Percentiles rank a stretch among this genome's conserved stretches.
Conservation (phyloP, 2,329 filamentous ascomycete species). For the Nigrospora sphaerica region DNA sequence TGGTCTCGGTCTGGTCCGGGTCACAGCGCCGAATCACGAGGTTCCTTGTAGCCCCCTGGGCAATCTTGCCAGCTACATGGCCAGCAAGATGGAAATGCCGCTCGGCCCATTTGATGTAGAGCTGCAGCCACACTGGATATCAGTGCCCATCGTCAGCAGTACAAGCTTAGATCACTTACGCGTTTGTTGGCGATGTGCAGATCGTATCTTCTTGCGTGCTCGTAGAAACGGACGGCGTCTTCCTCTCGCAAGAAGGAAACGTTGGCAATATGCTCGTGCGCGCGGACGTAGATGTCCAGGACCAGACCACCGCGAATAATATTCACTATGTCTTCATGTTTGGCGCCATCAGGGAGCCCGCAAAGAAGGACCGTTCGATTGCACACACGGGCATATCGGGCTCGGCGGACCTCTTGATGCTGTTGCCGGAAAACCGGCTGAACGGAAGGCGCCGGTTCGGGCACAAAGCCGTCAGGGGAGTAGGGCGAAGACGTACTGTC, state of each 20-base stretch:
- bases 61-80: slow-evolving; percentile 59
- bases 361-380: slow-evolving; percentile 54
- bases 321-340: slow-evolving; percentile 57
- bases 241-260: slow-evolving; percentile 64
- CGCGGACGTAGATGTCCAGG: slow-evolving; percentile 59
- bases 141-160: background rate
- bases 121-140: slow-evolving; percentile 30
- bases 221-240: slow-evolving; percentile 58
- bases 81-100: slow-evolving; percentile 59
- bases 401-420: slow-evolving; percentile 6
- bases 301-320: slow-evolving; percentile 64
- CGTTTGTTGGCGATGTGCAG: slow-evolving; percentile 63
- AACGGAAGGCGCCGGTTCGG: slow-evolving; percentile 3
- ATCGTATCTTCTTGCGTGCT: slow-evolving; percentile 56
- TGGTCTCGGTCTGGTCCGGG: slow-evolving; percentile 51
- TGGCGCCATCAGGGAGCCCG: slow-evolving; percentile 55
- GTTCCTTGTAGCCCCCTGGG: slow-evolving; percentile 64
- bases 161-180: slow-evolving; percentile 34
- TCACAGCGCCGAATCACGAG: slow-evolving; percentile 58
- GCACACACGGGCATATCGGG: slow-evolving; percentile 28
- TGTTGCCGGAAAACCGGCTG: background rate
- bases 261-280: slow-evolving; percentile 50
- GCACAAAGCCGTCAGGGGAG: slow-evolving; percentile 11
- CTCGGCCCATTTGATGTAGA: slow-evolving; percentile 63
- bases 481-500: slow-evolving; percentile 12